Percentiles rank a stretch among this genome's conserved stretches.
Evolutionary conservation across 768 basidiomycete species (phyloP).

Genomic region (Amanita rimosa): DNA sequence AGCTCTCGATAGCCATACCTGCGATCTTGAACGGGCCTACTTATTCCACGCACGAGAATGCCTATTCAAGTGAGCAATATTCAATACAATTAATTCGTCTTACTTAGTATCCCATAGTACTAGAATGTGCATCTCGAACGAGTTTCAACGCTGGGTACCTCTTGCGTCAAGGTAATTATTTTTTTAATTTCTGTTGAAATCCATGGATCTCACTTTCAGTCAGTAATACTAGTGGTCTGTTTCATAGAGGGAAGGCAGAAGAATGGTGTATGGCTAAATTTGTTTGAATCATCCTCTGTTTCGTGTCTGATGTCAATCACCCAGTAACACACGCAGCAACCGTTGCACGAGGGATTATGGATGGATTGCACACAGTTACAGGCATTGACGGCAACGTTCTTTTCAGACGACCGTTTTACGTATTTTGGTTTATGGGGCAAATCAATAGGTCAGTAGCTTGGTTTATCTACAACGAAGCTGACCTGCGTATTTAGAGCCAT

Average conservation of each 20-base stretch:
- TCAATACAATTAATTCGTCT: slow-evolving; percentile 3
- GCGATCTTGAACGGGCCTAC: slow-evolving; percentile 54
- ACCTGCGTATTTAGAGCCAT: slow-evolving; percentile 29
- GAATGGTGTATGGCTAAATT: slow-evolving; percentile 53
- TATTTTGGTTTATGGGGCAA: slow-evolving; percentile 71
- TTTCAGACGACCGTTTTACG: slow-evolving; percentile 50
- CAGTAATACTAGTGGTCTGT: slow-evolving; percentile 33
- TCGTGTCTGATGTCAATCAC: slow-evolving; percentile 5
- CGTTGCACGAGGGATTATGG: slow-evolving; percentile 49
- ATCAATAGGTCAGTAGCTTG: slow-evolving; percentile 34
- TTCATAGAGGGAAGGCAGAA: slow-evolving; percentile 45
- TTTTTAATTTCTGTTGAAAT: neutral
- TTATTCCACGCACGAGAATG: slow-evolving; percentile 64
- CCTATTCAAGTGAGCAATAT: slow-evolving; percentile 56
- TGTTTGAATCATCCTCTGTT: slow-evolving; percentile 6
- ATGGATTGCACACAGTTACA: slow-evolving; percentile 49
- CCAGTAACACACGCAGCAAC: slow-evolving; percentile 50
- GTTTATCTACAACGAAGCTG: slow-evolving; percentile 1
- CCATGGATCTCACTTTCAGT: neutral
- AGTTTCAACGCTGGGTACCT: slow-evolving; percentile 56
- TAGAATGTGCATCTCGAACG: slow-evolving; percentile 59
- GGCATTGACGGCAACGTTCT: slow-evolving; percentile 39
- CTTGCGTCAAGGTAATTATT: slow-evolving; percentile 39
- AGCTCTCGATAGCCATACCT: slow-evolving; percentile 52
- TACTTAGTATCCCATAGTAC: slow-evolving; percentile 29